phyloP scores from a whole-genome alignment of 306 rosid species.

The Acacia melanoxylon region DNA sequence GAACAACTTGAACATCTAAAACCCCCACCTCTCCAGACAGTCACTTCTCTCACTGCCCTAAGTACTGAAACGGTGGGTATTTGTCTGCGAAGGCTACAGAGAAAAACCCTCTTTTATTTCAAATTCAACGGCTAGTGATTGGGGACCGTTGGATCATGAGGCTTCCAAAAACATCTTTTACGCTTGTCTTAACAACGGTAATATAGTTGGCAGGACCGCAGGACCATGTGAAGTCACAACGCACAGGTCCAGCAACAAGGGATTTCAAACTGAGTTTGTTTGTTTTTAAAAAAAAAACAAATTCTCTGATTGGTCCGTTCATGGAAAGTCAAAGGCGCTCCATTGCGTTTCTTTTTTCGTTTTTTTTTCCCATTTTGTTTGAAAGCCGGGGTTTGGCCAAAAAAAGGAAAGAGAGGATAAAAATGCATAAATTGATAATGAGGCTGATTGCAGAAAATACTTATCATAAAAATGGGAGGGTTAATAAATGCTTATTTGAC shows the following conservation, averaged over 20 bases:
- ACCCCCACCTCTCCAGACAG: background rate
- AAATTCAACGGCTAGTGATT: slow-evolving; percentile 92
- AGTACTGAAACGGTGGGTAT: slow-evolving; percentile 35
- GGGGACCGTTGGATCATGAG: slow-evolving; percentile 72
- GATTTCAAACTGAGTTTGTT: slow-evolving; percentile 43
- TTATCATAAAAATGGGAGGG: slow-evolving; percentile 13
- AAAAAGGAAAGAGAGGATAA: background rate
- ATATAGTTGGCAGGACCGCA: slow-evolving; percentile 28
- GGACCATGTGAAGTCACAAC: slow-evolving; percentile 38
- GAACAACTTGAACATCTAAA: slow-evolving; percentile 6
- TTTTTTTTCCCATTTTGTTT: background rate
- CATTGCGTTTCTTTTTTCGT: background rate
- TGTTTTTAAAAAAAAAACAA: background rate
- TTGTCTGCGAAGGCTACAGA: slow-evolving; percentile 36
- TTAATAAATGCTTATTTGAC: background rate
- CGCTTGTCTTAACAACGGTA: slow-evolving; percentile 67
- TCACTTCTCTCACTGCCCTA: background rate
- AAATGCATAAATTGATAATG: background rate
- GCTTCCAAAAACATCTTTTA: slow-evolving; percentile 28
- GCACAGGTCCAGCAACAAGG: background rate
- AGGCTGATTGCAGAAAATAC: background rate
- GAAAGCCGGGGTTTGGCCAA: background rate
- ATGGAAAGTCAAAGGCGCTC: background rate
- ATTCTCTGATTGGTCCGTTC: slow-evolving; percentile 33
- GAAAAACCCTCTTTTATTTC: slow-evolving; percentile 36